Evolutionary conservation across 2,329 filamentous ascomycete species (phyloP).

Genomic region (Podosphaera fusca): DNA sequence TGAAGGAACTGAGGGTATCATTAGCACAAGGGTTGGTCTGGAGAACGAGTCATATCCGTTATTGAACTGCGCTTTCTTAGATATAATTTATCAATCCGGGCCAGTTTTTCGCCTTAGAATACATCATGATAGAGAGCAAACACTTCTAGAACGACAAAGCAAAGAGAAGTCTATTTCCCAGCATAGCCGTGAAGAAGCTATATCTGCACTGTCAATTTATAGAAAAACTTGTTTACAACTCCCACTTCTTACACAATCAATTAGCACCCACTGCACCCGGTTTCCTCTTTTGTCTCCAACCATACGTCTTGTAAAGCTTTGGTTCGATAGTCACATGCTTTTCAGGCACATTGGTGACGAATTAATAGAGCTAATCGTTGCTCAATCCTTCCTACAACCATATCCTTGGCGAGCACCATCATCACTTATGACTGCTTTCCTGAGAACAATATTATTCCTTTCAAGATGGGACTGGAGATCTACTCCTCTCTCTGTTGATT

Average conservation of each 20-base stretch:
- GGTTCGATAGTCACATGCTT: constrained; percentile 72
- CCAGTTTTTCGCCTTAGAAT: constrained; percentile 67
- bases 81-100: constrained; percentile 50
- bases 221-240: constrained; percentile 48
- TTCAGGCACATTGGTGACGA: constrained; percentile 53
- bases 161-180: constrained; percentile 49
- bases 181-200: constrained; percentile 42
- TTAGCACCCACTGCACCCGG: constrained; percentile 59
- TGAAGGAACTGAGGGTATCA: constrained; percentile 31
- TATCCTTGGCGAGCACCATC: constrained; percentile 62
- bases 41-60: constrained; percentile 49
- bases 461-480: constrained; percentile 81
- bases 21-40: constrained; percentile 51
- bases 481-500: constrained; percentile 61
- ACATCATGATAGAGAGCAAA: constrained; percentile 69
- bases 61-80: constrained; percentile 61
- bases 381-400: constrained; percentile 57
- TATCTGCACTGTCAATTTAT: constrained; percentile 44
- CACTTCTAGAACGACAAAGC: constrained; percentile 53
- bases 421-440: constrained; percentile 55
- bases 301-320: constrained; percentile 67
- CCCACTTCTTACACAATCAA: constrained; percentile 59
- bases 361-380: constrained; percentile 61
- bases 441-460: constrained; percentile 58
- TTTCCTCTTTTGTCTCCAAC: constrained; percentile 60